phyloP scores from a whole-genome alignment of 75 land plant genomes.

The Pinus albicaulis region DNA sequence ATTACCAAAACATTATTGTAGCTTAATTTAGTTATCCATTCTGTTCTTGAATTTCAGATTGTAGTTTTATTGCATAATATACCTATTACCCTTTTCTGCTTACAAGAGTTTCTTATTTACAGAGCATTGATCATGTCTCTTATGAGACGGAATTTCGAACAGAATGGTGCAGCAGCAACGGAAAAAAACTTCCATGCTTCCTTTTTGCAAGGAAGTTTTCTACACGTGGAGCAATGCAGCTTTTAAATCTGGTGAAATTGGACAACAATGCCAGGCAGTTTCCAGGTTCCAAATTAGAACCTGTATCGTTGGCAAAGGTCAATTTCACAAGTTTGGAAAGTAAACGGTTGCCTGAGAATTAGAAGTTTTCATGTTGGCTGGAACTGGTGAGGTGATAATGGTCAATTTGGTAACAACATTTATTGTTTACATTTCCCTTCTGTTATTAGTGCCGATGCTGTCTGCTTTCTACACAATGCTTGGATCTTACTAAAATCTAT shows the following conservation, averaged over 20 bases:
- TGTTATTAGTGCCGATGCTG: not conserved
- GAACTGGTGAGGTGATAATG: not conserved
- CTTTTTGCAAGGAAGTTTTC: constrained; percentile 92
- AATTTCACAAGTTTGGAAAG: constrained; percentile 1
- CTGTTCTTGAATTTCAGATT: not conserved
- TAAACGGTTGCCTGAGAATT: not conserved
- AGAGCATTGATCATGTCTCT: constrained; percentile 77
- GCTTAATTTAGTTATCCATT: not conserved
- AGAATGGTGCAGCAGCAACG: constrained; percentile 82
- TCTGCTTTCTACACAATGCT: not conserved
- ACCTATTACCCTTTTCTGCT: not conserved
- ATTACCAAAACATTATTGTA: not conserved
- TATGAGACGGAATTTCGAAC: constrained; percentile 76
- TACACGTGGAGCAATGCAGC: constrained; percentile 62
- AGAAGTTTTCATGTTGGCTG: not conserved
- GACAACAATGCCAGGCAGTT: not conserved
- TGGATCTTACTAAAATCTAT: not conserved
- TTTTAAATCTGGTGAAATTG: constrained; percentile 55
- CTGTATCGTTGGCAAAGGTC: constrained; percentile 1
- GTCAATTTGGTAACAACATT: not conserved
- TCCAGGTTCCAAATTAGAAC: not conserved
- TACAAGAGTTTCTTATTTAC: constrained; percentile 12
- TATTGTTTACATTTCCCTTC: not conserved
- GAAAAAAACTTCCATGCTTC: constrained; percentile 60
- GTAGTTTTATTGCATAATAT: not conserved